Percentiles rank a stretch among this genome's conserved stretches.
Conservation (phyloP, 305 asterid genomes). For the Rubia occidens region DNA sequence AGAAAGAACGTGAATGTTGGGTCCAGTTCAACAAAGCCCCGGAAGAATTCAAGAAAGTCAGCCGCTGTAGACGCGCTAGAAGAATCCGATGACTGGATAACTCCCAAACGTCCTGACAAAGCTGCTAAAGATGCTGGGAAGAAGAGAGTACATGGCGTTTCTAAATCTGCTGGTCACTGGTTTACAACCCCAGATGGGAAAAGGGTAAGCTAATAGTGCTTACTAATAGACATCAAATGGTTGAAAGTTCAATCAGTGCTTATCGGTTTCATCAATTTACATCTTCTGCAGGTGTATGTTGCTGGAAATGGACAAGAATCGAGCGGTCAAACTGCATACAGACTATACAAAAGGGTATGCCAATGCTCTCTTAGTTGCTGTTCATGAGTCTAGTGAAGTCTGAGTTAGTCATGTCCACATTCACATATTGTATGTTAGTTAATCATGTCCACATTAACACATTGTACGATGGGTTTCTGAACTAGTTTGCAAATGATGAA, state of each 20-base stretch:
- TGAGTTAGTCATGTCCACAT: not conserved
- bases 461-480: not conserved
- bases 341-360: slow-evolving; percentile 8
- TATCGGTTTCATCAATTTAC: too few species aligned
- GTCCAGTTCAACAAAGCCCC: slow-evolving; percentile 36
- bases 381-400: not conserved
- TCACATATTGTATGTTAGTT: not conserved
- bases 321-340: slow-evolving; percentile 1
- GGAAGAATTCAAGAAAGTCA: slow-evolving; percentile 31
- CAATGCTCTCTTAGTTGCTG: not conserved
- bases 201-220: too few species aligned
- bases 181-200: slow-evolving; percentile 24
- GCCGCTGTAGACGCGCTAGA: slow-evolving; percentile 30
- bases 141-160: slow-evolving; percentile 67
- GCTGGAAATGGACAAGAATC: slow-evolving; percentile 11
- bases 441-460: not conserved
- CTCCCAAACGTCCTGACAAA: slow-evolving; percentile 45
- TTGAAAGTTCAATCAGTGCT: too few species aligned
- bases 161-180: slow-evolving; percentile 73
- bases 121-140: slow-evolving; percentile 56
- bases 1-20: slow-evolving; percentile 18
- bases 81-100: slow-evolving; percentile 53
- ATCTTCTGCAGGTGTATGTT: slow-evolving; percentile 2
- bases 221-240: too few species aligned
- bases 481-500: not conserved